Base-by-base conservation (phyloP, 2,329 filamentous ascomycete species). In the Beauveria australis region DNA sequence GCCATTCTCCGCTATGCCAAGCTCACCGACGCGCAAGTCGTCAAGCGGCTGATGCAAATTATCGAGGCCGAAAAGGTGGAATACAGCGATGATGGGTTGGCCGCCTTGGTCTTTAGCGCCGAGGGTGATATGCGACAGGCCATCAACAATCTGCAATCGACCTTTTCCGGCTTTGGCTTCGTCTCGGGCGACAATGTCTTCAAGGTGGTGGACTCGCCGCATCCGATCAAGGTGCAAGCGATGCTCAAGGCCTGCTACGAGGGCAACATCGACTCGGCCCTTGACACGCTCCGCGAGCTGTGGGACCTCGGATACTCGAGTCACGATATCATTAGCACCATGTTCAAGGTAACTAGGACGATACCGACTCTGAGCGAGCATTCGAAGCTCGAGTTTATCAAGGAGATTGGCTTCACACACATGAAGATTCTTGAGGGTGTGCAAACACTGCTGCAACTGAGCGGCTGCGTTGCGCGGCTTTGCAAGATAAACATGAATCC, bases 381-480 rank as follows among this genome's bases (percentile, higher is more conserved):
- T 74, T 87, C 92, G 18, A 97, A 97, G 78, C 80, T 99, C 63
- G 93, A 97, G 72, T 99, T 97, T 68, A 96, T 97, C 77, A 93
- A 92, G 77, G 94, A 97, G 76, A 99, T 99, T 74, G 94, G 94
- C 58, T 97, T 97, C 75, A 96, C 94, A 2, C 94, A 99, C 72
- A 99, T 99, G 94, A 92, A 95, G 73, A 93, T 99, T 60, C 79
- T 99, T n/a, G 94, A 99, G 72, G 94, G 94, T 33, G 91, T 99
- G 26, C 93, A 97, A 76, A 97, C 93, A 8, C 82, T 97, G 64
- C 81, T 99, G 62, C 94, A 99, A 75, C 81, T 99, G 51, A 95
- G 91, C 70, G 94, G 93, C 12, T 97, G 93, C 71, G 82, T 99
- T 24, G 92, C 91, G 18, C 87, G 93, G 68, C 79, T 99, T 61